phyloP scores from a whole-genome alignment of 257 asterid species.

The Ophiorrhiza pumila region DNA sequence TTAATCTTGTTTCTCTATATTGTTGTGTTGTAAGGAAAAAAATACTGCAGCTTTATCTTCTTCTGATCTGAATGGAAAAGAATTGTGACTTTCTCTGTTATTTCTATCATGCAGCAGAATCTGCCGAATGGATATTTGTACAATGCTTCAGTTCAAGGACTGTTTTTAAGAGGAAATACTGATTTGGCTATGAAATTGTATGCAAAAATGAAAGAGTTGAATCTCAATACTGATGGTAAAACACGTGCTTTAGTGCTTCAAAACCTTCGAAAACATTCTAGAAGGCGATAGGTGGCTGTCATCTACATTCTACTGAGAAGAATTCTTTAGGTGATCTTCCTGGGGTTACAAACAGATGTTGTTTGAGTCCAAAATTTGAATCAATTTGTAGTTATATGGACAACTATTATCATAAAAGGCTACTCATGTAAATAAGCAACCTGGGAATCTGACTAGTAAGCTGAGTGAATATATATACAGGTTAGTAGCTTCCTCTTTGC shows the following conservation, averaged over 20 bases:
- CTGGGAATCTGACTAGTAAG: neutral
- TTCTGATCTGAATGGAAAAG: neutral
- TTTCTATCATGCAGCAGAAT: slow-evolving; percentile 39
- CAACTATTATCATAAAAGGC: neutral
- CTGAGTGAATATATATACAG: neutral
- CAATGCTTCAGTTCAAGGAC: slow-evolving; percentile 91
- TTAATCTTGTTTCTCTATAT: neutral
- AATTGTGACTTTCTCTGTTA: neutral
- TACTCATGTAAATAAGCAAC: neutral
- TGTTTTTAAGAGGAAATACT: slow-evolving; percentile 58
- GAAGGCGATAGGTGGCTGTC: slow-evolving; percentile 9
- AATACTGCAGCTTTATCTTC: neutral
- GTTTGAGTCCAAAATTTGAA: neutral
- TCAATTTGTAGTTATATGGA: neutral
- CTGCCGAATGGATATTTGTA: slow-evolving; percentile 70
- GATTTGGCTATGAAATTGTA: slow-evolving; percentile 65
- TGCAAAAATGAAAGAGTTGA: slow-evolving; percentile 57
- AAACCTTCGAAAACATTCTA: slow-evolving; percentile 43
- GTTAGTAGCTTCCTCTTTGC: neutral
- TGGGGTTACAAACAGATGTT: neutral
- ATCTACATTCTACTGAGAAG: neutral
- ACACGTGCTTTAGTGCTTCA: slow-evolving; percentile 91
- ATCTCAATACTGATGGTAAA: slow-evolving; percentile 80
- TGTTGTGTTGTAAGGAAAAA: neutral
- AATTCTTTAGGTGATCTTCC: neutral